Percentiles rank a stretch among this genome's conserved stretches.
Conservation (phyloP, 148 eudicot species). For the Linanthus parryae region DNA sequence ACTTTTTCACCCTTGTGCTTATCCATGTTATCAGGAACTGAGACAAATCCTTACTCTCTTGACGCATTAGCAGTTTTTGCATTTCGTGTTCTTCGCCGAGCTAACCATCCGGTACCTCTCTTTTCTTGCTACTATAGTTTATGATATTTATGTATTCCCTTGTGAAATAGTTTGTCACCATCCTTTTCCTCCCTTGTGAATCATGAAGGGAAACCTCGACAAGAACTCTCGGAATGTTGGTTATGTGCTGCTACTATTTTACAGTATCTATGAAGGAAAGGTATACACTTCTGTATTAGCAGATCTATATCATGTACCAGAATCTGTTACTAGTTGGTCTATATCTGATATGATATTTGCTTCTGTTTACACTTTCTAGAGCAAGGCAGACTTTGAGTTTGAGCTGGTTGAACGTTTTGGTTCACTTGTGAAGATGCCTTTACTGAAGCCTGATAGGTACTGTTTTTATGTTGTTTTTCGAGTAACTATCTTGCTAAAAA, state of each 20-base stretch:
- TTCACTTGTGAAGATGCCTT: conserved; percentile 84
- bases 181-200: conserved; percentile 1
- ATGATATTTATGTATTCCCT: background rate
- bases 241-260: conserved; percentile 86
- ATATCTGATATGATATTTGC: no score
- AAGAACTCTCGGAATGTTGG: conserved; percentile 82
- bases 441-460: conserved; percentile 81
- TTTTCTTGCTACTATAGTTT: background rate
- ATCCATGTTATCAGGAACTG: conserved; percentile 67
- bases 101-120: conserved; percentile 77
- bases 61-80: conserved; percentile 88
- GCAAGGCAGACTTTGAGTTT: conserved; percentile 68
- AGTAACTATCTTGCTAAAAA: no score
- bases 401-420: conserved; percentile 96
- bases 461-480: no score
- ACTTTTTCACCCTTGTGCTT: background rate
- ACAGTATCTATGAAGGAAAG: conserved; percentile 88
- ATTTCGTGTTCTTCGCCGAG: conserved; percentile 76
- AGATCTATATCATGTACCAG: no score
- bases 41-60: conserved; percentile 79
- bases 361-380: conserved; percentile 33
- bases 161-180: no score
- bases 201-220: conserved; percentile 85
- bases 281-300: conserved; percentile 27
- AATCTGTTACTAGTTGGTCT: no score